Base-by-base conservation (phyloP, 192 early-diverging fungal genomes). In the Phlyctochytrium arcticum region DNA sequence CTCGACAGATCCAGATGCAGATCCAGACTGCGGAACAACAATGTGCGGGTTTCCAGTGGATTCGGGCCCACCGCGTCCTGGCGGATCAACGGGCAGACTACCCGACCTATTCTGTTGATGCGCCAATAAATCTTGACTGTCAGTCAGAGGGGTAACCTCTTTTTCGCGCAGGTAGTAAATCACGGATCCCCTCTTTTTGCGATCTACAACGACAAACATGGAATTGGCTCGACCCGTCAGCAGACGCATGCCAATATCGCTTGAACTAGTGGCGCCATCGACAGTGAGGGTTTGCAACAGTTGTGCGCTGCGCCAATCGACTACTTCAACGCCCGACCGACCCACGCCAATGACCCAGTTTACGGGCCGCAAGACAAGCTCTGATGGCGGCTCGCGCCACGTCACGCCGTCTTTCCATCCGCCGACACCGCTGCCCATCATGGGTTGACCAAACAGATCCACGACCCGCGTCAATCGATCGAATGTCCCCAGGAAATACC, bases 401-500 rank as follows among this genome's bases (percentile, higher is more conserved):
- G 61, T 69, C 15, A 81, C 81, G 31, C 81, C 81, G 51, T 79
- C 69, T 36, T 73, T 71, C 81, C 81, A 83, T 21, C 78, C 81
- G 42, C 81, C 81, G 30, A 81, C 81, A 19, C 81, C 78, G 27
- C 70, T 57, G 9, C 81, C 81, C 56, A 73, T 73, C 81, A 83
- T 83, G 23, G 78, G 81, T 36, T 77, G 72, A 5, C 69, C 76
- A 48, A 33, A 47, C 24, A 75, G 44, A 51, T 80, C 81, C 0
- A 81, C 79, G 23, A 83, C 78, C 42, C 73, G 47, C 0, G 81
- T 83, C 36, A 77, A 56, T 24, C 76, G 69, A 50, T 77, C 67
- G 54, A 64, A 83, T 2, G 81, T 83, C 10, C 67, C 81, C 57
- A 83, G 70, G 63, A 83, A 83, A 60, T 81, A 83, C 3, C 78